Evolutionary conservation across 345 rosid species (phyloP).

Genomic region (Brassica nigra): DNA sequence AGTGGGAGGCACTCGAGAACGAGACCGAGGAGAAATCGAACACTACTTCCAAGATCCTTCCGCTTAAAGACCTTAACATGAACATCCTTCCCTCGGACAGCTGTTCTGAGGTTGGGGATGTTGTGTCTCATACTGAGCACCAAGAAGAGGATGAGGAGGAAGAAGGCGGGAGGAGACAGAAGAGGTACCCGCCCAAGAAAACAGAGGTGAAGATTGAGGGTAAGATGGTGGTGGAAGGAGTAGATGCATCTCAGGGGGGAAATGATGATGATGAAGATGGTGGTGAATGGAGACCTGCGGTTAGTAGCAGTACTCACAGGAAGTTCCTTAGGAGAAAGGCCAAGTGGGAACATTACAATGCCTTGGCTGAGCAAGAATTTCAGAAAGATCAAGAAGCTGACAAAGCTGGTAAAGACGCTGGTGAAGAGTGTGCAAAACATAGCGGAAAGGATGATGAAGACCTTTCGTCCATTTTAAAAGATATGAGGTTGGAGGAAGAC

Average conservation of each 20-base stretch:
- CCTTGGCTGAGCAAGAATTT: slow-evolving; percentile 59
- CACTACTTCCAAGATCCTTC: slow-evolving; percentile 68
- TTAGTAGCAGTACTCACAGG: slow-evolving; percentile 88
- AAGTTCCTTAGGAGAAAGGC: slow-evolving; percentile 80
- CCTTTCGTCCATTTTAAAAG: slow-evolving; percentile 54
- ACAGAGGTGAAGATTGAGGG: slow-evolving; percentile 68
- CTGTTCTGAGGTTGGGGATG: slow-evolving; percentile 49
- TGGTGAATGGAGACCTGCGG: slow-evolving; percentile 91
- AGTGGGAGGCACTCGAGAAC: slow-evolving; percentile 86
- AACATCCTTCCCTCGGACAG: slow-evolving; percentile 48
- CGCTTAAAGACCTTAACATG: slow-evolving; percentile 71
- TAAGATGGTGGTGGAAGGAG: slow-evolving; percentile 84
- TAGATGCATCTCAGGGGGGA: slow-evolving; percentile 91
- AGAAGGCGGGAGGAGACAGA: slow-evolving; percentile 43
- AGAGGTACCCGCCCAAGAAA: slow-evolving; percentile 59
- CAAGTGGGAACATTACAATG: slow-evolving; percentile 47
- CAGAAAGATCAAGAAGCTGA: slow-evolving; percentile 52
- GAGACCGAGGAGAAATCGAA: slow-evolving; percentile 53
- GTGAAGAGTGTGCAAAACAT: slow-evolving; percentile 35
- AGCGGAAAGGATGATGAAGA: slow-evolving; percentile 39
- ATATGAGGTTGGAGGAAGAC: slow-evolving; percentile 76
- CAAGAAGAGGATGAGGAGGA: slow-evolving; percentile 43
- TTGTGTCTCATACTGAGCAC: slow-evolving; percentile 43
- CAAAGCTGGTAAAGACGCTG: slow-evolving; percentile 29
- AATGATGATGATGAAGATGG: slow-evolving; percentile 50